Base-by-base conservation (phyloP, 2,329 filamentous ascomycete genomes). In the Colletotrichum spaethianum region DNA sequence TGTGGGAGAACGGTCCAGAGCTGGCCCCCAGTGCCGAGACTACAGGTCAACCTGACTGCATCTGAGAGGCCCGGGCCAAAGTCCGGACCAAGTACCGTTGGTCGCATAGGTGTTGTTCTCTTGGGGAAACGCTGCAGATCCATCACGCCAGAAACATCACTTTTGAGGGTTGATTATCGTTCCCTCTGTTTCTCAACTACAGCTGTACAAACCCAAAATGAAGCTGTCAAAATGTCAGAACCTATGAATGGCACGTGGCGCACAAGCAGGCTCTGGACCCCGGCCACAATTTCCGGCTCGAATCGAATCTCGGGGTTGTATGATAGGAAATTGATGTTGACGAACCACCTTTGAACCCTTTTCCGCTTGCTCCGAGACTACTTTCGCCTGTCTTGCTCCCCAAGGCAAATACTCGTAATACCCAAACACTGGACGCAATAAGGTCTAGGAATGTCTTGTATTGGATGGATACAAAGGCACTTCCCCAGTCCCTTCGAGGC, bases 1-100 rank as follows among this genome's bases (percentile, higher is more conserved):
- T 63, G 61, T 63, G 61, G 18, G 28, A n/a, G 53, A 46, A 46
- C 20, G 42, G 42, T 46, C 42, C n/a, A n/a, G 6, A 20, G 42
- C 9, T 20, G 8, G 42, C 42, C n/a, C n/a, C n/a, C 33, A 36
- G 33, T 36, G 33, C 23, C 23, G 46, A 50, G 23, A 28, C 33
- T 11, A 5, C 23, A 50, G 23, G 18, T 50, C 23, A 26, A 23
- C n/a, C 16, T 36, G 33, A 36, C 11, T 36, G 8, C 33, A 8
- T 11, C 33, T 26, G n/a, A 46, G 44, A 46, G 44, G n/a, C n/a
- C 23, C 46, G 23, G 46, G 46, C 23, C 23, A 50, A 16, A 2
- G 46, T 50, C 12, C 23, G 11, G 46, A 33, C 8, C 26, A 33
- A n/a, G n/a, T n/a, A n/a, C n/a, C n/a, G n/a, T n/a, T n/a, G n/a